phyloP scores from a whole-genome alignment of 2,329 filamentous ascomycete species.

The Escovopsis weberi region DNA sequence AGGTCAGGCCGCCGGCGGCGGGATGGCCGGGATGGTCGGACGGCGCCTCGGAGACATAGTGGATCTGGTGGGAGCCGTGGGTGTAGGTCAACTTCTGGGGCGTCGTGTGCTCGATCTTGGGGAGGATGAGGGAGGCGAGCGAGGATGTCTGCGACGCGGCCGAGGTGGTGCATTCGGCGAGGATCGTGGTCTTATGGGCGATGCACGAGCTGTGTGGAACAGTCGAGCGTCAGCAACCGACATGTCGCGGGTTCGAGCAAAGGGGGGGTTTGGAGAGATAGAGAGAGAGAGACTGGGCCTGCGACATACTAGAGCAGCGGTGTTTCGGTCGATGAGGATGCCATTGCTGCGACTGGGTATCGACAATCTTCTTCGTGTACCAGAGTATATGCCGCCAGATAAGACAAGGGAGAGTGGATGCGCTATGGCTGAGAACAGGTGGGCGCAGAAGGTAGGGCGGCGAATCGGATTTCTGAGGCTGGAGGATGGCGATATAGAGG shows the following conservation, averaged over 20 bases:
- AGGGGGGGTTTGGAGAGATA: too few relatives aligned
- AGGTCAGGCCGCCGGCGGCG: slow-evolving; percentile 71
- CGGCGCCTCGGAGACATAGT: slow-evolving; percentile 82
- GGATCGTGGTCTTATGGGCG: slow-evolving; percentile 82
- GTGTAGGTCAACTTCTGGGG: slow-evolving; percentile 90
- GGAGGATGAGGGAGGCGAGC: slow-evolving; percentile 84
- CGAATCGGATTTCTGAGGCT: too few relatives aligned
- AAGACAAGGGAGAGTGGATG: too few relatives aligned
- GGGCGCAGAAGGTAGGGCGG: too few relatives aligned
- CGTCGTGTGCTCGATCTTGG: slow-evolving; percentile 71
- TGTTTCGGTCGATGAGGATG: slow-evolving; percentile 55
- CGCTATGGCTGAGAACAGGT: too few relatives aligned
- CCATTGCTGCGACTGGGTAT: slow-evolving; percentile 32
- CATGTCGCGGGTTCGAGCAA: background rate
- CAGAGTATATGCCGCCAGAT: background rate
- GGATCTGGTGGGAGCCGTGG: slow-evolving; percentile 81
- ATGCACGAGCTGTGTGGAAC: slow-evolving; percentile 61
- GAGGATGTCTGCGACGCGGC: slow-evolving; percentile 71
- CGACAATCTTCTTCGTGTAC: background rate
- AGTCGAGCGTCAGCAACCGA: background rate
- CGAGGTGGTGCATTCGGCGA: slow-evolving; percentile 81
- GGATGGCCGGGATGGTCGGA: slow-evolving; percentile 43
- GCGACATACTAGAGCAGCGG: slow-evolving; percentile 59
- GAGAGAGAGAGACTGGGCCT: background rate
- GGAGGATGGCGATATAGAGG: too few relatives aligned